Base-by-base conservation (phyloP, 139 green algal genomes). In the Haematococcus lacustris region DNA sequence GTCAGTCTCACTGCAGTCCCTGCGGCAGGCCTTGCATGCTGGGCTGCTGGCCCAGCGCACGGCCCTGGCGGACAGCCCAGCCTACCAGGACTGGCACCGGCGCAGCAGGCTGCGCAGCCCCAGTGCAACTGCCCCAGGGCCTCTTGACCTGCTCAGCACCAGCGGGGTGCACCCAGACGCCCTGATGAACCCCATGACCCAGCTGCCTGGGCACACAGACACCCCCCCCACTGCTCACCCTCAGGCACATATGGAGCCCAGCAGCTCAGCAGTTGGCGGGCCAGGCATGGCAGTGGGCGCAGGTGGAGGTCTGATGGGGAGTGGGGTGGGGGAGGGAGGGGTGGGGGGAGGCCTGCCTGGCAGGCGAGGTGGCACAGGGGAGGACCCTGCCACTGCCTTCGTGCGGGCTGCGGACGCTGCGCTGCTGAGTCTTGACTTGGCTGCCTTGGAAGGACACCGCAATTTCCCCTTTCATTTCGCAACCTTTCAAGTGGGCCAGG, bases 11-110 rank as follows among this genome's bases (percentile, higher is more conserved):
- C 64, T 83, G 69, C 23, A 61, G 21, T 40, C 70, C 38, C 65
- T 83, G 69, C 68, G 78, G 28, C 71, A 66, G 28, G 34, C 63
- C n/a, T 38, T 83, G 51, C 61, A 66, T 26, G 30, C 57, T 7
- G 78, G 77, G 0, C 69, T 83, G 63, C 17, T 51, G 13, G 25
- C 57, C 35, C 77, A 73, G 41, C 62, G 73, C 2, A 34, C 51
- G 38, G 30, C 43, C 28, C 73, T 83, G n/a, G 38, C 33, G 2
- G 51, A 33, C 6, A 35, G 32, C 4, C 26, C 68, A 0, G 51
- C 51, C 38, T 79, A 74, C 63, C 26, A 59, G 33, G 17, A 43
- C 0, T 83, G 77, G 77, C 71, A 78, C 51, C 51, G 25, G 39
- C 32, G n/a, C 50, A 71, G 43, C 71, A 77, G 47, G 25, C 62